These are phyloP conservation scores for Thuja plicata DNA, from an alignment of 83 land plant genomes.

Conservation along the genomic window DNA sequence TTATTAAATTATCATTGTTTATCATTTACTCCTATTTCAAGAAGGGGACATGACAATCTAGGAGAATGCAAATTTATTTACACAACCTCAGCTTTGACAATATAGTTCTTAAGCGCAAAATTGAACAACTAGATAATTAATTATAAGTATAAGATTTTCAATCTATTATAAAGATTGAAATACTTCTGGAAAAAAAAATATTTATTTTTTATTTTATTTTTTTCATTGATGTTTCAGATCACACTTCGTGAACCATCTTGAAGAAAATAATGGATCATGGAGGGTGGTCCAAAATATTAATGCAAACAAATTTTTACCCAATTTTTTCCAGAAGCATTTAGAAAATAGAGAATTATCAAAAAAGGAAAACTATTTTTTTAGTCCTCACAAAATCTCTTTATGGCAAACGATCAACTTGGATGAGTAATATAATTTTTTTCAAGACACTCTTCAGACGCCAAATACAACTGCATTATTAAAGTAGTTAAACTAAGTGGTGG, in stretches of 20 bases:
- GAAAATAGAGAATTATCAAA: background rate
- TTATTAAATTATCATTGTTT: too few relatives aligned
- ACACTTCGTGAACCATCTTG: too few relatives aligned
- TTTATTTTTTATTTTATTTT: too few relatives aligned
- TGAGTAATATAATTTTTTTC: background rate
- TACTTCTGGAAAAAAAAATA: too few relatives aligned
- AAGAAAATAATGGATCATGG: too few relatives aligned
- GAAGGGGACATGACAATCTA: background rate
- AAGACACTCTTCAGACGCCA: background rate
- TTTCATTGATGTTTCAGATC: too few relatives aligned
- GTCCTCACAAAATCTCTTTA: background rate
- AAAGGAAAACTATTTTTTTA: background rate
- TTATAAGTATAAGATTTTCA: too few relatives aligned
- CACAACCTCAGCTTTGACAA: background rate
- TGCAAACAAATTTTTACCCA: background rate
- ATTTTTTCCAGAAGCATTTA: background rate
- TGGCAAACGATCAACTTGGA: background rate
- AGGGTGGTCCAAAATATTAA: too few relatives aligned
- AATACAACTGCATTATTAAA: background rate
- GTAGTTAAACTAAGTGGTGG: background rate
- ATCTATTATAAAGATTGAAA: too few relatives aligned
- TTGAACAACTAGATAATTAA: background rate
- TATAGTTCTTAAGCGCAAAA: background rate
- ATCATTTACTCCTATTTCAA: too few relatives aligned
- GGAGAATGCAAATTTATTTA: background rate